Base-by-base conservation (phyloP, 306 rosid genomes). In the Fragaria ananassa region DNA sequence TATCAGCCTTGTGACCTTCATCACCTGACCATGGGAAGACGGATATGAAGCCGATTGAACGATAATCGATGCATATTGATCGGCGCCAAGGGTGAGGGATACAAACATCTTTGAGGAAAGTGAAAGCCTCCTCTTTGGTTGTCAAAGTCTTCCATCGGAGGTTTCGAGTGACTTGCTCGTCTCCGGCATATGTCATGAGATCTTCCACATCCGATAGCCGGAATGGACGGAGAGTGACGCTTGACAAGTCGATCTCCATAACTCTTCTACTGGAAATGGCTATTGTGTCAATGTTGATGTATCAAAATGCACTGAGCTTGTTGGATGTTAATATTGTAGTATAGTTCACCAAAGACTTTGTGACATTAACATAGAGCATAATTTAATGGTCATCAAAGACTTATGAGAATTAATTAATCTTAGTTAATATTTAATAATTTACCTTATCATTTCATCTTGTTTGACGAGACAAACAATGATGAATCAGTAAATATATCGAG, bases 31-130 rank as follows among this genome's bases (percentile, higher is more conserved):
- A 68, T 0, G 86, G 90, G 44, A 42, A 71, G 2, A 85, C 78
- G 0, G 84, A 81, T 10, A 89, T 27, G 57, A 79, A 80, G 23
- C 93, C 89, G 1, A 90, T 74, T 1, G 87, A 89, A 15, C 78
- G 85, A 57, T 83, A 88, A 18, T 79, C 60, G 2, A 87, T 60
- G 77, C 97, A 87, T 54, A 89, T 85, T 3, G 90, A 87, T 6
- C 85, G 80, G 10, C 79, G 78, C 92, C 93, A 90, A 1, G 90
- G 97, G 47, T 83, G 91, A 18, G 92, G 91, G 4, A 89, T 85
- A 74, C 90, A 90, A 2, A 85, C 83, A 4, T 91, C 88, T 18
- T 72, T 89, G 47, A 89, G 86, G 86, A 81, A 89, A 58, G 27
- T 50, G 80, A 81, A 53, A 13, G 93, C 93, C 66, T 88, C 90